A percentile compares a stretch with the other conserved stretches of the same genome.
These are phyloP conservation scores for Zygosaccharomyces bailii DNA, from an alignment of 805 yeast genomes.

Conservation along the genomic window DNA sequence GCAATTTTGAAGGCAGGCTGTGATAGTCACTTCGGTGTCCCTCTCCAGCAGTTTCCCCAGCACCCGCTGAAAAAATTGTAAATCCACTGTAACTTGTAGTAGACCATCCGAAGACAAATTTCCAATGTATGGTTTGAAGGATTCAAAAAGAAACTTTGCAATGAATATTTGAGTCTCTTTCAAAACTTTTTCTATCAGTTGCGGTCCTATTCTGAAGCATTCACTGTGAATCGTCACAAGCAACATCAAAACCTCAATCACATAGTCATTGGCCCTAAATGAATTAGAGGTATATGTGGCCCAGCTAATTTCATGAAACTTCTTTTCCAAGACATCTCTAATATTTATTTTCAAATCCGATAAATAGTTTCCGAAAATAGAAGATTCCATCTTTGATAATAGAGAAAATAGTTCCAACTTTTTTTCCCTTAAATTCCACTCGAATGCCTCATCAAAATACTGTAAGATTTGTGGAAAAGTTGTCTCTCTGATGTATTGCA, in stretches of 20 bases:
- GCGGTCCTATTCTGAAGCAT: conserved; percentile 47
- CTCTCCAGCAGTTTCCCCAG: conserved; percentile 29
- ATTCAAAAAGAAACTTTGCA: conserved; percentile 38
- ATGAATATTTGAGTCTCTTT: conserved; percentile 41
- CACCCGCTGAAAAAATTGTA: conserved; percentile 46
- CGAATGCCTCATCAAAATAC: conserved; percentile 50
- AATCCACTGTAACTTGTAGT: conserved; percentile 50
- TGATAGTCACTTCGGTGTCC: conserved; percentile 32
- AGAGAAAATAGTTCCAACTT: conserved; percentile 44
- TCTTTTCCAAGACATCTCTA: conserved; percentile 41
- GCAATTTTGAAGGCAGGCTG: conserved; percentile 34
- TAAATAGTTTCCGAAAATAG: conserved; percentile 52
- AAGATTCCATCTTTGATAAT: conserved; percentile 48
- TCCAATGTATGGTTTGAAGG: conserved; percentile 43
- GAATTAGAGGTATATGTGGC: conserved; percentile 34
- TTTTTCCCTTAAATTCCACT: conserved; percentile 42
- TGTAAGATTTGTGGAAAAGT: conserved; percentile 49
- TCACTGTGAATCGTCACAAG: conserved; percentile 52
- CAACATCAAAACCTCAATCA: conserved; percentile 48
- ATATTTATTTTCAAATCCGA: conserved; percentile 45
- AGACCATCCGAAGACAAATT: conserved; percentile 46
- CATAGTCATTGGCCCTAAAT: conserved; percentile 43
- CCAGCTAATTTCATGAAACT: conserved; percentile 44
- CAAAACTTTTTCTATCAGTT: conserved; percentile 44
- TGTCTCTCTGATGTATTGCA: conserved; percentile 44